A percentile compares a stretch with the other conserved stretches of the same genome.
Evolutionary conservation across 768 basidiomycete species (phyloP).

Genomic region (Pholiota conissans): DNA sequence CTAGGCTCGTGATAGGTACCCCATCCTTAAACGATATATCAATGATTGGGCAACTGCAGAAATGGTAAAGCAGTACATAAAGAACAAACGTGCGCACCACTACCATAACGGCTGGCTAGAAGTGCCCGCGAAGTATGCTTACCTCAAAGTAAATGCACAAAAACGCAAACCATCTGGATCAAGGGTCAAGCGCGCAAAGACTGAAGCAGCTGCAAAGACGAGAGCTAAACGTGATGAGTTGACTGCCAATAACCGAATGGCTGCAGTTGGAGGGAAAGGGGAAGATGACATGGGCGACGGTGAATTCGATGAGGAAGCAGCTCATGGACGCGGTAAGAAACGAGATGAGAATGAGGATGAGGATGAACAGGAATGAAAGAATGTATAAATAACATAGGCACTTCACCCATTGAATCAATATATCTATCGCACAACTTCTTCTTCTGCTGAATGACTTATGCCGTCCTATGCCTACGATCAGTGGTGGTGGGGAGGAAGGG

Average conservation of each 20-base stretch:
- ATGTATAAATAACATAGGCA: too few species aligned
- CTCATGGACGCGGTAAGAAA: too few species aligned
- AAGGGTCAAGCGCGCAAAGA: neutral
- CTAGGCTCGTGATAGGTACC: constrained; percentile 7
- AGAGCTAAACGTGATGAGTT: neutral
- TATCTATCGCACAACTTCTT: too few species aligned
- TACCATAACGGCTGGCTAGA: constrained; percentile 3
- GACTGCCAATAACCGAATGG: too few species aligned
- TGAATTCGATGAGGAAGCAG: neutral
- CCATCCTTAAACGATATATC: constrained; percentile 5
- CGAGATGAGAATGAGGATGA: too few species aligned
- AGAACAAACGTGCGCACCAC: constrained; percentile 7
- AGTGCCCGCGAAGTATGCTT: constrained; percentile 8
- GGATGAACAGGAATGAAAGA: too few species aligned
- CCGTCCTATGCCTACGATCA: too few species aligned
- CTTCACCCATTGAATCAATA: too few species aligned
- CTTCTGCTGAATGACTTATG: too few species aligned
- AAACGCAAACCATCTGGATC: constrained; percentile 9
- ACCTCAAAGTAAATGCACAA: constrained; percentile 13
- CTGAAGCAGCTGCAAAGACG: neutral
- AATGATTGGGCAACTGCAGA: constrained; percentile 18
- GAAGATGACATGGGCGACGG: neutral
- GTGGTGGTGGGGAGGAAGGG: too few species aligned
- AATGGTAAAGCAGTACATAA: constrained; percentile 11
- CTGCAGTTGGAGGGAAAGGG: neutral